A percentile compares a stretch with the other conserved stretches of the same genome.
phyloP scores from a whole-genome alignment of 2,329 filamentous ascomycete genomes.

The Berkeleyomyces basicola region DNA sequence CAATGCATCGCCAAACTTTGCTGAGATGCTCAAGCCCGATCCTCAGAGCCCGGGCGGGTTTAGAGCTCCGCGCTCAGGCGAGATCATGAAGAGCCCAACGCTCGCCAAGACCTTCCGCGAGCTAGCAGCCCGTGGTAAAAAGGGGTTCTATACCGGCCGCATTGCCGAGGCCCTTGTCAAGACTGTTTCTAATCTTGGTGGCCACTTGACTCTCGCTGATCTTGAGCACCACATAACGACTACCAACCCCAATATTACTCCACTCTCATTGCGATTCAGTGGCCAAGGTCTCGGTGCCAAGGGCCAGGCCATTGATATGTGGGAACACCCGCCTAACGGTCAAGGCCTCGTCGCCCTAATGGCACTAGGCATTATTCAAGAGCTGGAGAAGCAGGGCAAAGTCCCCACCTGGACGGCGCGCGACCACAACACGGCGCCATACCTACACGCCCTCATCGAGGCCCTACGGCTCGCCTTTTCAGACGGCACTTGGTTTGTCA shows the following conservation, averaged over 20 bases:
- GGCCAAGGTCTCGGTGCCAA: constrained; percentile 41
- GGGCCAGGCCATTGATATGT: constrained; percentile 61
- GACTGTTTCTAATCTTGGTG: constrained; percentile 59
- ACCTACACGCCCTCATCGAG: constrained; percentile 78
- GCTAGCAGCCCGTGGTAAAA: constrained; percentile 65
- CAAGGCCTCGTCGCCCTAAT: constrained; percentile 92
- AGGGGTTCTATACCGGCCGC: constrained; percentile 76
- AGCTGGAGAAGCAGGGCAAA: constrained; percentile 58
- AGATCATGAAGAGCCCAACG: constrained; percentile 74
- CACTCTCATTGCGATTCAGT: constrained; percentile 66
- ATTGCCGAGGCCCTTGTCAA: constrained; percentile 70
- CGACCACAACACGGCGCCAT: constrained; percentile 69
- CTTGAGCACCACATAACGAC: constrained; percentile 52
- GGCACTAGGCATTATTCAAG: constrained; percentile 80
- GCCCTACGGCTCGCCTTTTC: constrained; percentile 77
- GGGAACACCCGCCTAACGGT: constrained; percentile 94
- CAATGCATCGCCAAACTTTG: constrained; percentile 65
- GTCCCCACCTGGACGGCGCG: constrained; percentile 52
- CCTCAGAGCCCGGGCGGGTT: constrained; percentile 48
- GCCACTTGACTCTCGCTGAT: constrained; percentile 64
- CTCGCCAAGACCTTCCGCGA: constrained; percentile 68
- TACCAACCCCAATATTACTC: constrained; percentile 62
- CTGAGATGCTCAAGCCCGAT: constrained; percentile 76
- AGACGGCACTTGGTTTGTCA: constrained; percentile 78
- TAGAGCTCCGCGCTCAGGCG: constrained; percentile 60